Evolutionary conservation across 2,329 filamentous ascomycete species (phyloP).

Genomic region (Dothideomycetes sp.): DNA sequence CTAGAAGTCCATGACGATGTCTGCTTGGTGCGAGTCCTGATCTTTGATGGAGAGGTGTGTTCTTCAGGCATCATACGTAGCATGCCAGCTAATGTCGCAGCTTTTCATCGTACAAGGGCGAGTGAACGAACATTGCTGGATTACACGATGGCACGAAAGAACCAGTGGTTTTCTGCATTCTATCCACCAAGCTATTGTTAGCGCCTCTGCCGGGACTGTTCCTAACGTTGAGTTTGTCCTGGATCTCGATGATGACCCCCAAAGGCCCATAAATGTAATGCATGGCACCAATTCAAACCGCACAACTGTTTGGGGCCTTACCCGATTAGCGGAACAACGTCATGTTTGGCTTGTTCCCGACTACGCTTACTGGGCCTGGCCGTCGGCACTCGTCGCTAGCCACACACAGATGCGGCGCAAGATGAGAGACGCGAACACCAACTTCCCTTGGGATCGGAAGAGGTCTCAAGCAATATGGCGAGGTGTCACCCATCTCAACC

Average conservation of each 20-base stretch:
- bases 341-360: conserved; percentile 40
- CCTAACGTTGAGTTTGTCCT: conserved; percentile 36
- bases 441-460: conserved; percentile 1
- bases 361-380: conserved; percentile 44
- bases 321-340: background rate
- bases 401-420: conserved; percentile 5
- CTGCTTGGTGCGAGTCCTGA: conserved; percentile 3
- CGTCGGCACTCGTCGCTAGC: conserved; percentile 11
- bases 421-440: background rate
- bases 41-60: conserved; percentile 6
- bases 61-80: too few relatives aligned
- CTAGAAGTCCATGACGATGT: conserved; percentile 5
- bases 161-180: conserved; percentile 23
- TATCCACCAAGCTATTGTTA: conserved; percentile 35
- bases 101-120: conserved; percentile 8
- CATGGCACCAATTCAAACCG: background rate
- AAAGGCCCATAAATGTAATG: conserved; percentile 1
- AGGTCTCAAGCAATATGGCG: conserved; percentile 18
- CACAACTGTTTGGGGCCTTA: conserved; percentile 1
- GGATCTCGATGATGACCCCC: conserved; percentile 3
- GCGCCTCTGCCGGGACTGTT: conserved; percentile 27
- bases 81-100: too few relatives aligned
- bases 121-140: conserved; percentile 1
- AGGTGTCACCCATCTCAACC: conserved; percentile 17
- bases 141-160: conserved; percentile 5